Conservation (phyloP, 2,329 filamentous ascomycete genomes). For the Cadophora sp. region DNA sequence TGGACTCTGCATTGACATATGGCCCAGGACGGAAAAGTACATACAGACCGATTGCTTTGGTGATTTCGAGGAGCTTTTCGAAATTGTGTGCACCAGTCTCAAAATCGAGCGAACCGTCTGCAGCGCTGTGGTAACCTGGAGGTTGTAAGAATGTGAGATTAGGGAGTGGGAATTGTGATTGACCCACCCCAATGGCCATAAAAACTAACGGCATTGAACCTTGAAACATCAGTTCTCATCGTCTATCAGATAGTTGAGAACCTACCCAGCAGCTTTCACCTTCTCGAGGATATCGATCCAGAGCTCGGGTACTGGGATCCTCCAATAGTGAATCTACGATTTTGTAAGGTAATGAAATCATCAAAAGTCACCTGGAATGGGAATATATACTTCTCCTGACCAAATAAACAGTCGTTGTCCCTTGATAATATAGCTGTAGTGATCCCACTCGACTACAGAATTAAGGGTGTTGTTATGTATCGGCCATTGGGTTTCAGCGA, state of each 20-base stretch:
- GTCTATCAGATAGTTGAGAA: background rate
- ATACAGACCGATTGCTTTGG: conserved; percentile 74
- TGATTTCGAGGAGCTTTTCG: conserved; percentile 75
- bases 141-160: conserved; percentile 5
- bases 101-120: conserved; percentile 73
- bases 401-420: conserved; percentile 59
- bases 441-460: conserved; percentile 52
- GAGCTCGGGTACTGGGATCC: conserved; percentile 64
- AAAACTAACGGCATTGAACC: conserved; percentile 79
- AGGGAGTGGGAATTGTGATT: conserved; percentile 61
- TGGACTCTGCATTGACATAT: conserved; percentile 69
- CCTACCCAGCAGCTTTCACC: conserved; percentile 72
- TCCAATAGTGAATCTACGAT: conserved; percentile 56
- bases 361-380: background rate
- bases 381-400: conserved; percentile 51
- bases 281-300: conserved; percentile 82
- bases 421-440: conserved; percentile 52
- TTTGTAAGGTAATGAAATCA: background rate
- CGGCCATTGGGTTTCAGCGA: conserved; percentile 50
- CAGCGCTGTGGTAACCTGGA: conserved; percentile 55
- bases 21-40: conserved; percentile 74
- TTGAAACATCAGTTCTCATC: conserved; percentile 24
- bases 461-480: conserved; percentile 56
- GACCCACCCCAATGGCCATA: conserved; percentile 81
- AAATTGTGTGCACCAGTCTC: conserved; percentile 63